Conservation (phyloP, 2,329 filamentous ascomycete genomes). For the Beauveria varroae region DNA sequence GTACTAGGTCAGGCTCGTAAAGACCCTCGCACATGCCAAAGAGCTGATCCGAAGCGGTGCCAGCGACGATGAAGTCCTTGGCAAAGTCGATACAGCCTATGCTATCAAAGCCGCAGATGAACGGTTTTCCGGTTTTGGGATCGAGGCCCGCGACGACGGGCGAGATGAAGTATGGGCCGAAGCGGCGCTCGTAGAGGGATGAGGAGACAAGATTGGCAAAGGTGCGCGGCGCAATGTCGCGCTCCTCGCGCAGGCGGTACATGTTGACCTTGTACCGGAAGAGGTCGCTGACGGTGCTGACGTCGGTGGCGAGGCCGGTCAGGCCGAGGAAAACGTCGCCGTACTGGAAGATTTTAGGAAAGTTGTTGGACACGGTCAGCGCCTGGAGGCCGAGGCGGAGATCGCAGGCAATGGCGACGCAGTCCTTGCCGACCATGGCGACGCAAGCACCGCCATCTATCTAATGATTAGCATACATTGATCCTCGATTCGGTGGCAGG, state of each 20-base stretch:
- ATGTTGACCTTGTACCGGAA: constrained; percentile 99
- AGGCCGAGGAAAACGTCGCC: constrained; percentile 92
- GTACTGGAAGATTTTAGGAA: constrained; percentile 99
- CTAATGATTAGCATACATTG: constrained; percentile 15
- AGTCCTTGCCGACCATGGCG: constrained; percentile 99
- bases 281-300: constrained; percentile 87
- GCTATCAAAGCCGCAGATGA: constrained; percentile 98
- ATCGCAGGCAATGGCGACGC: constrained; percentile 98
- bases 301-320: constrained; percentile 93
- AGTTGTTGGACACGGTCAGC: constrained; percentile 98
- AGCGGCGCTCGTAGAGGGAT: constrained; percentile 88
- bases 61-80: constrained; percentile 97
- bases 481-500: neutral
- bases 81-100: constrained; percentile 99
- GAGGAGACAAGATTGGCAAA: constrained; percentile 93
- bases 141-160: constrained; percentile 94
- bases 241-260: constrained; percentile 97
- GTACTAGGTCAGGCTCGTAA: constrained; percentile 94
- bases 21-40: constrained; percentile 98
- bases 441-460: constrained; percentile 85
- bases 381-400: constrained; percentile 94
- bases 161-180: constrained; percentile 93
- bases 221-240: constrained; percentile 86
- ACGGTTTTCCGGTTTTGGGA: constrained; percentile 86
- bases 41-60: constrained; percentile 92